Percentiles rank a stretch among this genome's conserved stretches.
phyloP scores from a whole-genome alignment of 176 grass and related monocot species.

The Hsuehochloa calcarea region DNA sequence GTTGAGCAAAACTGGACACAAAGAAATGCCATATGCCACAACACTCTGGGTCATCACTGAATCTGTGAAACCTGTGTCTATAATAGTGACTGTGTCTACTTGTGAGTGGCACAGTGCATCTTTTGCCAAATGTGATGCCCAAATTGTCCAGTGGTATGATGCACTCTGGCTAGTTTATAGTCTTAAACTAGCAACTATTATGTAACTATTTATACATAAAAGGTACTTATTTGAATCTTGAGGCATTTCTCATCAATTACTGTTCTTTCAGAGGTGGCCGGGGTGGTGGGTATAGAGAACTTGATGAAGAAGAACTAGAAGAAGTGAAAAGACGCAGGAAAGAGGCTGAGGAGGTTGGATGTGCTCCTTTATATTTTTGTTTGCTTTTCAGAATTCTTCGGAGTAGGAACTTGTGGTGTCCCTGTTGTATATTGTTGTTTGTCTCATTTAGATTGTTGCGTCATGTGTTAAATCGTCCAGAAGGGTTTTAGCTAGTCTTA shows the following conservation, averaged over 20 bases:
- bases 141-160: background rate
- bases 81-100: background rate
- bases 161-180: background rate
- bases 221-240: background rate
- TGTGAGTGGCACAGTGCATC: background rate
- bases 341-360: constrained; percentile 80
- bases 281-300: constrained; percentile 92
- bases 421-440: no score
- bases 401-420: no score
- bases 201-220: background rate
- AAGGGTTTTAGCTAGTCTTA: no score
- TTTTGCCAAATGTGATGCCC: no score
- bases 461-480: no score
- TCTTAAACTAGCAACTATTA: background rate
- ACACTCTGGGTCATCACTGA: background rate
- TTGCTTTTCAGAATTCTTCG: background rate
- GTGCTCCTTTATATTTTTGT: background rate
- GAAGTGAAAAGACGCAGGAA: constrained; percentile 78
- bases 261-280: constrained; percentile 65
- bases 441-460: no score
- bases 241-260: background rate
- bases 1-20: background rate
- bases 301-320: constrained; percentile 96
- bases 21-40: background rate
- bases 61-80: background rate